These are phyloP conservation scores for Fraxinus quadrangulata DNA, from an alignment of 257 asterid species.

Conservation along the genomic window DNA sequence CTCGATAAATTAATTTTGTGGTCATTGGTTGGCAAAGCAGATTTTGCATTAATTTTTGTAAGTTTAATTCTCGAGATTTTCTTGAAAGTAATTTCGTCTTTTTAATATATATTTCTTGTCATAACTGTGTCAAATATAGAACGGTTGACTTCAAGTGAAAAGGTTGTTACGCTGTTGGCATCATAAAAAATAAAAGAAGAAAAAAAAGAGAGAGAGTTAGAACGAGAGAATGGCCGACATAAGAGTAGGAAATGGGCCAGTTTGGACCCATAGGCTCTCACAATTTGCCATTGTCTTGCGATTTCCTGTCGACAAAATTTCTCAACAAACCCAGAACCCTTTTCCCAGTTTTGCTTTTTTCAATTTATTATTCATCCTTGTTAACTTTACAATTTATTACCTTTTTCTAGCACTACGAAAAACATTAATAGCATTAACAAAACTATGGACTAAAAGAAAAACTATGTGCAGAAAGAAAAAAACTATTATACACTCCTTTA, in stretches of 20 bases:
- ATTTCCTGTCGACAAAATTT: slow-evolving; percentile 35
- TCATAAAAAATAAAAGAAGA: slow-evolving; percentile 11
- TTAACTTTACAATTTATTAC: neutral
- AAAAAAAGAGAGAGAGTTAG: slow-evolving; percentile 1
- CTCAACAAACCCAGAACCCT: neutral
- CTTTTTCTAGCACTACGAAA: neutral
- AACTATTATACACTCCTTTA: too few relatives aligned
- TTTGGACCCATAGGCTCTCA: slow-evolving; percentile 47
- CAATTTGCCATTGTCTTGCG: slow-evolving; percentile 34
- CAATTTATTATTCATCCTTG: neutral
- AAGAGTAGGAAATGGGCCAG: slow-evolving; percentile 48
- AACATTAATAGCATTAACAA: neutral
- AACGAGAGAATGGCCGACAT: slow-evolving; percentile 32
- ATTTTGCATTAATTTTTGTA: too few relatives aligned
- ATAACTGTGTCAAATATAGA: slow-evolving; percentile 11
- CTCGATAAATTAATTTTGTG: too few relatives aligned
- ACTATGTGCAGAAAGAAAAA: neutral
- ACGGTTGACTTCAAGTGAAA: slow-evolving; percentile 30
- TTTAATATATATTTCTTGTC: slow-evolving; percentile 1
- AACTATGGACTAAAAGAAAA: neutral
- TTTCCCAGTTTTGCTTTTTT: neutral
- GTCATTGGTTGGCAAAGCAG: too few relatives aligned
- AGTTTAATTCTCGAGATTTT: neutral
- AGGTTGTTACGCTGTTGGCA: slow-evolving; percentile 31
- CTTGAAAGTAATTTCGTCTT: neutral